Evolutionary conservation across 495 filamentous ascomycete species (phyloP), one percentile per base, ranked within the genome.

Genomic region (Penicillium nucicola): DNA sequence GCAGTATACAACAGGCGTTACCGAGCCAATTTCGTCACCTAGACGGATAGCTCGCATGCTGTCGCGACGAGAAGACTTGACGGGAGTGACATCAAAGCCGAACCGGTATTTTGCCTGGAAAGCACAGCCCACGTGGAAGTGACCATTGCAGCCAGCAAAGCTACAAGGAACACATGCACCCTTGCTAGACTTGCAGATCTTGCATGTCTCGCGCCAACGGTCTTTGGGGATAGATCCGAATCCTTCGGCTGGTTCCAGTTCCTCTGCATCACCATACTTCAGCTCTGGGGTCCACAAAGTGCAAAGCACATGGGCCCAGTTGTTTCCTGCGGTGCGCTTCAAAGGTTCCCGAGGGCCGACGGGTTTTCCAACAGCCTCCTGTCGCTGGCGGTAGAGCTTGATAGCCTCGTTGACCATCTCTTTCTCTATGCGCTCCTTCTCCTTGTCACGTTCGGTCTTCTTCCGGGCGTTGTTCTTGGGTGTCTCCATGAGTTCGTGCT

Each of bases 221-320:
- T 84, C 69, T 23, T 80, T 71, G 6, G 87, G 78, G 56, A 97
- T 87, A 22, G 83, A 79, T 12, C 82, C 86, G 53, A 99, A 89
- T 34, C 93, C 92, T 73, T 99, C 93, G 3, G 87, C 86, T 15
- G 88, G 83, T 49, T 89, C 85, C 15, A 99, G 72, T 5, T 85
- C 82, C 51, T 85, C 83, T 17, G 91, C 85, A 61, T 88, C 86
- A 19, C 85, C 88, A 64, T 95, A 97, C 61, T 90, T 95, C 56
- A 96, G 84, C 60, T 97, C 93, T 0, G 90, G 88, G 9, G 85
- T 89, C 84, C 86, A 97, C 25, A 97, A 74, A 4, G 93, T 90
- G 58, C 93, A 99, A 35, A 84, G 80, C 22, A 97, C 89, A 62
- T 99, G 93, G n/a, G 95, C 88, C 93, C 93, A 99, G 58, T 97